These are phyloP conservation scores for Tylopilus sp. DNA, from an alignment of 768 basidiomycete species.

Conservation along the genomic window DNA sequence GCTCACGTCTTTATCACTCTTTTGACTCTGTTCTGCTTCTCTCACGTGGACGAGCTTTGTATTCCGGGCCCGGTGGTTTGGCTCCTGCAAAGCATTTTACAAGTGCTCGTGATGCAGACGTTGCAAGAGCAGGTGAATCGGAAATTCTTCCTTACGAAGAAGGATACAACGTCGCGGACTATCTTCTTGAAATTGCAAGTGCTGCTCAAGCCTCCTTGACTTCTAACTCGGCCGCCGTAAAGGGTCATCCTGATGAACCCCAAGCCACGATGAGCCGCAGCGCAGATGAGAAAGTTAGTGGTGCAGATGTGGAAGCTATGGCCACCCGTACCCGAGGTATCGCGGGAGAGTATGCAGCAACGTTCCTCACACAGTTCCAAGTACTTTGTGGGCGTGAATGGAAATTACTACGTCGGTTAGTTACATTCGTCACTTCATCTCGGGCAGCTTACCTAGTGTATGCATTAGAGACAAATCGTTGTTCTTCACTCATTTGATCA, in stretches of 20 bases:
- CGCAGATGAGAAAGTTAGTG: constrained; percentile 14
- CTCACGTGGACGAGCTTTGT: constrained; percentile 72
- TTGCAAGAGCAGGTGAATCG: constrained; percentile 34
- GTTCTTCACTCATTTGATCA: constrained; percentile 72
- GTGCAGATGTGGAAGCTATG: constrained; percentile 20
- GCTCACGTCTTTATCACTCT: constrained; percentile 79
- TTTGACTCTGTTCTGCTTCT: constrained; percentile 83
- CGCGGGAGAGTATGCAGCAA: constrained; percentile 53
- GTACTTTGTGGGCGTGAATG: constrained; percentile 81
- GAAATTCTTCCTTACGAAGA: constrained; percentile 54
- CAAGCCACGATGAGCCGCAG: not conserved
- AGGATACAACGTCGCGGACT: constrained; percentile 92
- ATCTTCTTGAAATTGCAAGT: constrained; percentile 84
- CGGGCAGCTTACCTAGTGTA: not conserved
- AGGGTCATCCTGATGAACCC: constrained; percentile 2
- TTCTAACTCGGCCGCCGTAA: constrained; percentile 22
- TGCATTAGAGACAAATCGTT: constrained; percentile 70
- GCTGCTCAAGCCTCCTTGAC: constrained; percentile 49
- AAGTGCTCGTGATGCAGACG: constrained; percentile 19
- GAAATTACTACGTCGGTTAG: constrained; percentile 70
- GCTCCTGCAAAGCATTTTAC: constrained; percentile 69
- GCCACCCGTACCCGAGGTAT: constrained; percentile 11
- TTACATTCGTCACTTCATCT: not conserved
- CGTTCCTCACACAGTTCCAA: constrained; percentile 87
- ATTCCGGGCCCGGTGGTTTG: constrained; percentile 73